Conservation (phyloP, 257 asterid genomes). For the Nicotiana attenuata region DNA sequence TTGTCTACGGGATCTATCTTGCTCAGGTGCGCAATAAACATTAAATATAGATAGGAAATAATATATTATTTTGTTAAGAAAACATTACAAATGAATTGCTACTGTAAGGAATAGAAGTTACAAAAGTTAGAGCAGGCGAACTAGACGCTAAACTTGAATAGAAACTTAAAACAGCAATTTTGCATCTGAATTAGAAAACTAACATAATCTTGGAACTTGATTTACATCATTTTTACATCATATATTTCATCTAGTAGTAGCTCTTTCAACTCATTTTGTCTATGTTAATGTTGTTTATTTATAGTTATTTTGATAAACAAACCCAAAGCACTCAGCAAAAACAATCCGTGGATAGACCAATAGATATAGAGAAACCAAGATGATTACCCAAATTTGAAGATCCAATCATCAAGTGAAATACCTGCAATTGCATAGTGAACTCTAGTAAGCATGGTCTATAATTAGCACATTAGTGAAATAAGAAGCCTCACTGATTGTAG, state of each 20-base stretch:
- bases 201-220: background rate
- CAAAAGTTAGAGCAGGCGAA: background rate
- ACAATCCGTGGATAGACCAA: background rate
- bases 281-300: background rate
- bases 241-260: background rate
- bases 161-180: background rate
- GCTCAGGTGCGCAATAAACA: background rate
- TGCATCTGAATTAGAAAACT: background rate
- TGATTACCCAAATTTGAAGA: constrained; percentile 80
- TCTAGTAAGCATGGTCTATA: background rate
- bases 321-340: background rate
- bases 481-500: background rate
- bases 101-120: background rate
- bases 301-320: background rate
- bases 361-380: background rate
- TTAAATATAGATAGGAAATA: background rate
- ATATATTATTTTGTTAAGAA: background rate
- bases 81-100: background rate
- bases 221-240: background rate
- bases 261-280: background rate
- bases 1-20: background rate
- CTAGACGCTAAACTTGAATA: background rate
- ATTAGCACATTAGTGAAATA: background rate
- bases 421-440: constrained; percentile 54
- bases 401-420: constrained; percentile 90